Evolutionary conservation across 345 rosid genomes (phyloP), one percentile per base, ranked within the genome.

Genomic region (Citrus trifoliata): DNA sequence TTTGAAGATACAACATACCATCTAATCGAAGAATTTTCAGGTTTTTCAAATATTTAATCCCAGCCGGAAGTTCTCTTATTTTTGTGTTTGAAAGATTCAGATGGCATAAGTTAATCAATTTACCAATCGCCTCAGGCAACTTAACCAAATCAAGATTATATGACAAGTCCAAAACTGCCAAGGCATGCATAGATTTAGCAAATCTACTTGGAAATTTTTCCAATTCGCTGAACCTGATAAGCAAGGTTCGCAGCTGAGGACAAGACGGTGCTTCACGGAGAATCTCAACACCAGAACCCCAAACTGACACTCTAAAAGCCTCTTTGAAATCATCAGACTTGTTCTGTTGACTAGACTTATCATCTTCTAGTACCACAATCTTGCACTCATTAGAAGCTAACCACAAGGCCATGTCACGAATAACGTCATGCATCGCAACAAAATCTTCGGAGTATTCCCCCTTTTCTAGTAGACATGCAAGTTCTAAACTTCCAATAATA

Each of bases 391-490:
- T 14, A 13, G 68, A 37, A 46, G 76, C 73, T 55, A 76, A 13
- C 79, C 82, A 82, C 2, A 72, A 55, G 2, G 87, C 80, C 86
- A 83, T 81, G 10, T 78, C 80, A 0, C 73, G 82, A 35, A 86
- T 14, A 1, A 83, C 28, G 2, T 82, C 84, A 28, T 84, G 87
- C 85, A 84, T 82, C 25, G 30, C 76, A 2, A 78, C 42, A 68
- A 24, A 0, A 0, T 18, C 12, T 10, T 53, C 66, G 0, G 33
- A 42, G 4, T 74, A n/a, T 10, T 46, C 76, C 55, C 40, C 56
- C 24, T 1, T 65, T 33, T 84, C 84, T 1, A 87, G 22, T 6
- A 84, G 56, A 67, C 78, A 68, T 1, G 87, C 76, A 19, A 9
- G 60, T 71, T 70, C 71, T 28, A 84, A 56, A 10, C n/a, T 70